Base-by-base conservation (phyloP, 108 stramenopile genomes). In the Licmophora abbreviata region DNA sequence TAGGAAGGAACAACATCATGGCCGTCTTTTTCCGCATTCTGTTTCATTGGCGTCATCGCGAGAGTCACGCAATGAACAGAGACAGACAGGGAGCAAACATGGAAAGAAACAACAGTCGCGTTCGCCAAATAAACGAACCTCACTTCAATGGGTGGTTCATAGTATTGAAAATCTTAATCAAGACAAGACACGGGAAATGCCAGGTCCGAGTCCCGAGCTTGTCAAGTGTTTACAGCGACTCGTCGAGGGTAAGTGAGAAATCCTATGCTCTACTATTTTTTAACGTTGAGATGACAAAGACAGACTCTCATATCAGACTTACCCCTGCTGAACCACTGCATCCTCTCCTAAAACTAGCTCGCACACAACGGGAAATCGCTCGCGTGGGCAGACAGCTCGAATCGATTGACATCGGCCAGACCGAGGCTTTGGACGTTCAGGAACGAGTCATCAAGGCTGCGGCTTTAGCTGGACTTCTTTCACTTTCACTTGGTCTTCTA, bases 361-460 rank as follows among this genome's bases (percentile, higher is more conserved):
- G 44, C 2, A 7, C 44, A 24, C 44, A 46, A 26, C 3, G 14
- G 21, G 24, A 26, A 21, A 25, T 46, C 14, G 14, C 2, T 21
- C 24, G 2, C 14, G 44, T 46, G 3, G 44, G 44, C 14, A 21
- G 20, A 3, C n/a, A 14, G 26, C 8, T 46, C 3, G 44, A 46
- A 46, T 24, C 20, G 20, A n/a, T 46, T 21, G 5, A 14, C 14
- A 46, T 46, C 14, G 3, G 26, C 2, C 24, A 46, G 26, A 3
- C 2, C 1, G 44, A 46, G 8, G 23, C 44, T 26, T 21, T 46
- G 3, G 20, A 14, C 2, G n/a, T 14, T 3, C 64, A 64, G 33
- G 86, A 88, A 60, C 74, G 86, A 22, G 65, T 79, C 2, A 64
- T 81, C 15, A 74, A 71, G 44, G 84, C 72, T 11, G 50, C 71